Conservation (phyloP, 2,329 filamentous ascomycete genomes). For the Aspergillus hiratsukae region DNA sequence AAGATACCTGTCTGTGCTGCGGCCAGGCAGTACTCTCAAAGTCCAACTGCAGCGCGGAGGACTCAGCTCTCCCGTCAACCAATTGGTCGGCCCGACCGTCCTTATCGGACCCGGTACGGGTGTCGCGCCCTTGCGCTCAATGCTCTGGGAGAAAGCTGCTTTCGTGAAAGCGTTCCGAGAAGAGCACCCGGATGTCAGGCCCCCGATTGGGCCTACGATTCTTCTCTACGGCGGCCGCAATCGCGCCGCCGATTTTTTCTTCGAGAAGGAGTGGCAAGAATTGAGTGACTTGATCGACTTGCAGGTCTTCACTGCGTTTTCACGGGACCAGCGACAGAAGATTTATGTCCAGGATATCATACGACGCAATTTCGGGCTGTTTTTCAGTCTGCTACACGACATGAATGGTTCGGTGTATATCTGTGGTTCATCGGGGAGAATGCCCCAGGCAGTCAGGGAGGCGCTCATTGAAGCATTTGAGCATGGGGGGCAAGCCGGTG, state of each 20-base stretch:
- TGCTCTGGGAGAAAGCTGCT: conserved; percentile 68
- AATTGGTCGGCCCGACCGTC: conserved; percentile 58
- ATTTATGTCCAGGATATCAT: conserved; percentile 65
- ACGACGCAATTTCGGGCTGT: conserved; percentile 44
- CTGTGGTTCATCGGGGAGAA: conserved; percentile 59
- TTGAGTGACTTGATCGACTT: conserved; percentile 44
- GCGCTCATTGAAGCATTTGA: conserved; percentile 60
- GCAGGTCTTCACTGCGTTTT: conserved; percentile 62
- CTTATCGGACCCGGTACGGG: conserved; percentile 84
- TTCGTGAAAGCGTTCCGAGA: conserved; percentile 30
- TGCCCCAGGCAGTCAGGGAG: conserved; percentile 66
- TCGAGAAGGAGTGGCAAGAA: conserved; percentile 66
- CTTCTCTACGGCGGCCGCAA: conserved; percentile 87
- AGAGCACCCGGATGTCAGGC: conserved; percentile 24
- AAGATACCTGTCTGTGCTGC: conserved; percentile 69
- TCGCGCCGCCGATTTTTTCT: conserved; percentile 71
- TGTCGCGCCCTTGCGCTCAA: conserved; percentile 74
- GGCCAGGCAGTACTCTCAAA: conserved; percentile 53
- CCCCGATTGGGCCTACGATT: conserved; percentile 44
- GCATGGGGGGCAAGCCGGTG: conserved; percentile 44
- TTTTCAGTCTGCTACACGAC: conserved; percentile 51
- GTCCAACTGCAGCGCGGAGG: conserved; percentile 56
- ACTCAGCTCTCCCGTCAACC: conserved; percentile 44
- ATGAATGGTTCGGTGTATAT: conserved; percentile 50
- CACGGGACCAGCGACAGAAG: conserved; percentile 61